Evolutionary conservation across 1,139 yeast genomes (phyloP).

Genomic region (Zygosaccharomyces pseudobailii): DNA sequence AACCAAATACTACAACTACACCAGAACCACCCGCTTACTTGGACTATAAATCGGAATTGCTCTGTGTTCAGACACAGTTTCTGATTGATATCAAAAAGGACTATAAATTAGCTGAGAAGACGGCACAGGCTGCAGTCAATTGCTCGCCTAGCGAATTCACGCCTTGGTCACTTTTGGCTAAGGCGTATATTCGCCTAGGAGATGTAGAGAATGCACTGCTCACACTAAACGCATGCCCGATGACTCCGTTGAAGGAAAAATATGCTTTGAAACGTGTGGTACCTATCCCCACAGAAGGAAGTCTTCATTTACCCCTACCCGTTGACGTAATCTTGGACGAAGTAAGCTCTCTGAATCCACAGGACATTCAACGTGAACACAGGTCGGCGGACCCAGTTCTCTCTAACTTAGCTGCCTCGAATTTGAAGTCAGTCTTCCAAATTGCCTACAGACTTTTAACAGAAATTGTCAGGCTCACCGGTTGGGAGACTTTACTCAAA

Average conservation of each 20-base stretch:
- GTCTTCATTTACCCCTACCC: slow-evolving; percentile 77
- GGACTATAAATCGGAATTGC: slow-evolving; percentile 30
- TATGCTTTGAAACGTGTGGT: slow-evolving; percentile 48
- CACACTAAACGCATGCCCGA: slow-evolving; percentile 89
- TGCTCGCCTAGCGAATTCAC: slow-evolving; percentile 88
- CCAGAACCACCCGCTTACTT: slow-evolving; percentile 15
- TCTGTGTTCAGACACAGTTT: slow-evolving; percentile 63
- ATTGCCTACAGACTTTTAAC: slow-evolving; percentile 82
- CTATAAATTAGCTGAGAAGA: slow-evolving; percentile 67
- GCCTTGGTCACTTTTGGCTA: slow-evolving; percentile 79
- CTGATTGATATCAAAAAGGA: slow-evolving; percentile 59
- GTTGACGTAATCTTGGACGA: slow-evolving; percentile 63
- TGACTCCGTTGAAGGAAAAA: slow-evolving; percentile 79
- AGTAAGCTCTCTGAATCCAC: slow-evolving; percentile 47
- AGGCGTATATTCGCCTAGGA: slow-evolving; percentile 66
- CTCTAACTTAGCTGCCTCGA: slow-evolving; percentile 76
- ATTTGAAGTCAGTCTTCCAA: slow-evolving; percentile 78
- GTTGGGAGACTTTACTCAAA: slow-evolving; percentile 85
- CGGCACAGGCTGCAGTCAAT: slow-evolving; percentile 78
- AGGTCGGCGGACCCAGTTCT: slow-evolving; percentile 63
- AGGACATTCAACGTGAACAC: slow-evolving; percentile 55
- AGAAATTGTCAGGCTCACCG: slow-evolving; percentile 67
- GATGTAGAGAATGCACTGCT: slow-evolving; percentile 83
- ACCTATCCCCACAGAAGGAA: slow-evolving; percentile 32
- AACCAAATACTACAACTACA: not conserved